Evolutionary conservation across 805 yeast species (phyloP), one percentile per base, ranked within the genome.

Genomic region (Metschnikowia chrysomelidarum): DNA sequence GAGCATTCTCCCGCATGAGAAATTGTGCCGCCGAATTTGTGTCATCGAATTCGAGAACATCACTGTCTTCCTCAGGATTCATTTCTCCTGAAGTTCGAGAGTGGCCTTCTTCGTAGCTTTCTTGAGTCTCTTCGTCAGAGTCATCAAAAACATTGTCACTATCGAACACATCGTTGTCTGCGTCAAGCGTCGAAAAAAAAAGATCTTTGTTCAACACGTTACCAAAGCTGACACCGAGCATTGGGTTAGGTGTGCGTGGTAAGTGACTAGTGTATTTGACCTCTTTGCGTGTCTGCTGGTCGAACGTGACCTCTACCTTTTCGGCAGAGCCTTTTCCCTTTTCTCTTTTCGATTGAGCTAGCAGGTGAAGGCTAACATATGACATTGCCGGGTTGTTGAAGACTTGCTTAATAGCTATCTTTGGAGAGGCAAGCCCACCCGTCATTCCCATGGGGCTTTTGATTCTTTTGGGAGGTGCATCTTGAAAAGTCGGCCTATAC

Each of bases 331-430:
- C 39, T 39, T 13, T 34, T 17, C 12, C 32, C 42, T 30, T 43
- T 27, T 29, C 45, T 13, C 28, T 41, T 42, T 24, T 41, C 27
- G 24, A 27, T 26, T 34, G 46, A 25, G 44, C 53, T 35, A 35
- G 36, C 47, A 38, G 47, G 26, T 36, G 41, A 32, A 40, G 30
- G 34, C 38, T 49, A 21, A 46, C 43, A 24, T 40, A 46, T 11
- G 54, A 50, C 71, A 67, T 65, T 1, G 69, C 72, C 2, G 70
- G 71, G 33, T 66, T 67, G 44, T 62, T 64, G 44, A 67, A 67
- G 3, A 67, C 71, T 41, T 57, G 58, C 41, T 59, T 65, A 31
- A 67, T 67, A 12, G 72, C 72, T 19, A 44, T 24, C 7, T 46
- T 43, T 2, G 51, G 51, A 5, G 46, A 38, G 3, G 25, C 28